A percentile compares a stretch with the other conserved stretches of the same genome.
Conservation (phyloP, 1,139 yeast species). For the Scheffersomyces cryptocercus region DNA sequence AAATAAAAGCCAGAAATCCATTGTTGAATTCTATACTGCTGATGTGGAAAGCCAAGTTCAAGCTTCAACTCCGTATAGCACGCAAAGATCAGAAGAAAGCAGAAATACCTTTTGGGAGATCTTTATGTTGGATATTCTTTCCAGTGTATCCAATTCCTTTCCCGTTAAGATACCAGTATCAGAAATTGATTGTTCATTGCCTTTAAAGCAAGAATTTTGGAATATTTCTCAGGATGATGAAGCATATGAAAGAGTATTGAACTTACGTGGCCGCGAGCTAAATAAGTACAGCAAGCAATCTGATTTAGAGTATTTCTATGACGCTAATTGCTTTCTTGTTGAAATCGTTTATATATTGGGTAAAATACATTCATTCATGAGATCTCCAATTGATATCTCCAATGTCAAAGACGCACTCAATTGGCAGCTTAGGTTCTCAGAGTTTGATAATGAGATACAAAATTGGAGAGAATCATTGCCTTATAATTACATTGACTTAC, state of each 20-base stretch:
- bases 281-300: neutral
- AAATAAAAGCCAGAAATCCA: neutral
- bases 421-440: slow-evolving; percentile 2
- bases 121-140: neutral
- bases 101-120: neutral
- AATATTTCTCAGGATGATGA: neutral
- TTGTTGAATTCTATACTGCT: neutral
- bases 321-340: neutral
- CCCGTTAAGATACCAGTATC: neutral
- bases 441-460: slow-evolving; percentile 1
- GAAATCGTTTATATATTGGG: slow-evolving; percentile 1
- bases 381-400: neutral
- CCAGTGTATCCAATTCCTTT: neutral
- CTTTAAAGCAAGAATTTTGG: neutral
- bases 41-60: neutral
- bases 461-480: slow-evolving; percentile 1
- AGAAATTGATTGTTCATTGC: slow-evolving; percentile 1
- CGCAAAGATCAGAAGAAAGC: neutral
- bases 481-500: neutral
- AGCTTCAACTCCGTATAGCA: neutral
- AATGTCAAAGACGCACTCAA: neutral
- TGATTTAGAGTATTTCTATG: neutral
- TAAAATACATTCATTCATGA: neutral
- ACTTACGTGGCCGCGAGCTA: neutral
- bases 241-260: neutral